These are phyloP conservation scores for Aeschynomene evenia DNA, from an alignment of 306 rosid genomes.

Conservation along the genomic window DNA sequence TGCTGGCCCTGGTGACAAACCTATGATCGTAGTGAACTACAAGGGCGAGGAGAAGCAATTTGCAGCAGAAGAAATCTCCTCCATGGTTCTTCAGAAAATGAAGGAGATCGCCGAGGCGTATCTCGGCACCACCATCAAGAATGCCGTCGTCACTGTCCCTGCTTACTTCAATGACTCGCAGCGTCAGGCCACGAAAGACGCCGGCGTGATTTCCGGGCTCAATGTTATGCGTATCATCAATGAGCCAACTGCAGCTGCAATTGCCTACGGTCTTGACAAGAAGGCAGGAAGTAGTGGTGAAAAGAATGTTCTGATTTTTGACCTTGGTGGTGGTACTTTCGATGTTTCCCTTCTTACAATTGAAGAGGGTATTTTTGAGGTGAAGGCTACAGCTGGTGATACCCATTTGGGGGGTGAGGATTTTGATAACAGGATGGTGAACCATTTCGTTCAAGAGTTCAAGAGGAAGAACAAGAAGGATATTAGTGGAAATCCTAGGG, in stretches of 20 bases:
- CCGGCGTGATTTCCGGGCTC: slow-evolving; percentile 53
- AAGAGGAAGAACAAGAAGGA: slow-evolving; percentile 54
- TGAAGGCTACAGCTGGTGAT: slow-evolving; percentile 58
- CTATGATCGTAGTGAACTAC: slow-evolving; percentile 50
- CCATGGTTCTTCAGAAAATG: slow-evolving; percentile 57
- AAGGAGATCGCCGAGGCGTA: slow-evolving; percentile 58
- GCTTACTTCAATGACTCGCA: slow-evolving; percentile 60
- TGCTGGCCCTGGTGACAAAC: slow-evolving; percentile 49
- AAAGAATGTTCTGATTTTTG: slow-evolving; percentile 55
- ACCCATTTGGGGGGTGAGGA: slow-evolving; percentile 68
- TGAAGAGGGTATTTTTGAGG: slow-evolving; percentile 57
- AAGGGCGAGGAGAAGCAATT: slow-evolving; percentile 56
- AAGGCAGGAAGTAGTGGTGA: slow-evolving; percentile 38
- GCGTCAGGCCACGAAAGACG: slow-evolving; percentile 60
- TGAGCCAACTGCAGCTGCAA: slow-evolving; percentile 58
- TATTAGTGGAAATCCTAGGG: slow-evolving; percentile 49
- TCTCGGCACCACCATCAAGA: slow-evolving; percentile 43
- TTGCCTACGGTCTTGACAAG: slow-evolving; percentile 58
- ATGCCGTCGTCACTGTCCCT: slow-evolving; percentile 55
- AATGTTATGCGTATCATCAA: slow-evolving; percentile 61
- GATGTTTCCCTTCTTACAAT: slow-evolving; percentile 56
- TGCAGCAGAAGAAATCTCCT: slow-evolving; percentile 53
- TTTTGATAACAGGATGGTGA: slow-evolving; percentile 59
- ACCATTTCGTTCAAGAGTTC: slow-evolving; percentile 59
- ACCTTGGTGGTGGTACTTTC: slow-evolving; percentile 58